These are phyloP conservation scores for Farysia itapuensis DNA, from an alignment of 1,284 basidiomycete species.

Conservation along the genomic window DNA sequence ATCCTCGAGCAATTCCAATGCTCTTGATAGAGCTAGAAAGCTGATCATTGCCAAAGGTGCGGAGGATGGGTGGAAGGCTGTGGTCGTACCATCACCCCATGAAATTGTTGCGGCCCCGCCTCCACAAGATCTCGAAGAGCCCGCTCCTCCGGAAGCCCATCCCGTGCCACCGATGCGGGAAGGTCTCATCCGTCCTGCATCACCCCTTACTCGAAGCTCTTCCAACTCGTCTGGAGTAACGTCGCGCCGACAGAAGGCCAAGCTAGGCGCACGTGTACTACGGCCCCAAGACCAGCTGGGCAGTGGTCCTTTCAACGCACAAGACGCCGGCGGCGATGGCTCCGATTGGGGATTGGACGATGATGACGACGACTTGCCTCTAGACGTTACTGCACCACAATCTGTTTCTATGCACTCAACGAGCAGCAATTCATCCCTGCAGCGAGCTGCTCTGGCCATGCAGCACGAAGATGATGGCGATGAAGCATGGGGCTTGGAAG, in stretches of 20 bases:
- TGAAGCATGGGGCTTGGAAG: conserved; percentile 7
- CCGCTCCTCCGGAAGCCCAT: background rate
- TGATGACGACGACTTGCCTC: conserved; percentile 8
- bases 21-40: conserved; percentile 18
- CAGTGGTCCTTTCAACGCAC: conserved; percentile 42
- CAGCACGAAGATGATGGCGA: background rate
- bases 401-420: background rate
- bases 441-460: background rate
- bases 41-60: conserved; percentile 14
- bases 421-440: background rate
- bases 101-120: conserved; percentile 2
- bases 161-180: background rate
- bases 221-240: conserved; percentile 13
- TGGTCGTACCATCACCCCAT: no score
- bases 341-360: conserved; percentile 45
- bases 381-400: background rate
- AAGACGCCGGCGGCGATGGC: conserved; percentile 27
- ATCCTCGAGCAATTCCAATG: background rate
- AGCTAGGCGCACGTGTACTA: conserved; percentile 41
- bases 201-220: conserved; percentile 22
- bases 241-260: conserved; percentile 20
- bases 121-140: background rate
- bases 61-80: conserved; percentile 27
- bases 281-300: conserved; percentile 44
- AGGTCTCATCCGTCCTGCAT: background rate